phyloP scores from a whole-genome alignment of 2,329 filamentous ascomycete genomes.

The Plenodomus lindquistii region DNA sequence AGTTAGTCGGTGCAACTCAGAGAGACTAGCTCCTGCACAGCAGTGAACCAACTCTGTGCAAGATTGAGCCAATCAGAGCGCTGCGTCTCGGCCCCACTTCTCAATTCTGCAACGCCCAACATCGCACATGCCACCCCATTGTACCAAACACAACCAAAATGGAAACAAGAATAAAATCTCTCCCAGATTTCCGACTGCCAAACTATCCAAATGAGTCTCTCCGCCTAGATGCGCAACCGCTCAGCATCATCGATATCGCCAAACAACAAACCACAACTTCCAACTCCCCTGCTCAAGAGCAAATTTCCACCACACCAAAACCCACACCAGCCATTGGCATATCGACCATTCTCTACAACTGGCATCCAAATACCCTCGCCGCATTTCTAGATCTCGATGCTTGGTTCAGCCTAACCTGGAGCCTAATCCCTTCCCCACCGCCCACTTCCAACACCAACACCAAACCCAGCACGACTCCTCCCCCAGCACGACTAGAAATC shows the following conservation, averaged over 20 bases:
- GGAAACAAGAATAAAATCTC: background rate
- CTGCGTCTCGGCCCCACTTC: background rate
- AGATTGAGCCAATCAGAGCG: background rate
- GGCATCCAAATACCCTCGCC: slow-evolving; percentile 19
- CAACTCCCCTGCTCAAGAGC: background rate
- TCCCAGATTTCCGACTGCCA: slow-evolving; percentile 15
- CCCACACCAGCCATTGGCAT: slow-evolving; percentile 15
- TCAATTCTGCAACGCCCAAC: background rate
- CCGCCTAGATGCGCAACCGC: slow-evolving; percentile 7
- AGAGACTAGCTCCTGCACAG: no score
- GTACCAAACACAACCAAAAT: slow-evolving; percentile 1
- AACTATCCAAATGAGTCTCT: slow-evolving; percentile 13
- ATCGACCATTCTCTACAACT: slow-evolving; percentile 24
- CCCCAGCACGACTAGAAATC: slow-evolving; percentile 22
- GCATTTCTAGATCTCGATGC: slow-evolving; percentile 28
- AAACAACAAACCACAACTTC: slow-evolving; percentile 1
- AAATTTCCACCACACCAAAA: background rate
- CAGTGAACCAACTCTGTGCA: no score
- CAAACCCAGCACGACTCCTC: slow-evolving; percentile 7
- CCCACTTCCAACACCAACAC: slow-evolving; percentile 8
- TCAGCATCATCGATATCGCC: slow-evolving; percentile 13
- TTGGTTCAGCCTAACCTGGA: slow-evolving; percentile 30
- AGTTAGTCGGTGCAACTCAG: no score
- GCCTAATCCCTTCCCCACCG: background rate
- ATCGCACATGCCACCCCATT: background rate